Conservation (phyloP, 2,329 filamentous ascomycete species). For the Aspergillus arachidicola region DNA sequence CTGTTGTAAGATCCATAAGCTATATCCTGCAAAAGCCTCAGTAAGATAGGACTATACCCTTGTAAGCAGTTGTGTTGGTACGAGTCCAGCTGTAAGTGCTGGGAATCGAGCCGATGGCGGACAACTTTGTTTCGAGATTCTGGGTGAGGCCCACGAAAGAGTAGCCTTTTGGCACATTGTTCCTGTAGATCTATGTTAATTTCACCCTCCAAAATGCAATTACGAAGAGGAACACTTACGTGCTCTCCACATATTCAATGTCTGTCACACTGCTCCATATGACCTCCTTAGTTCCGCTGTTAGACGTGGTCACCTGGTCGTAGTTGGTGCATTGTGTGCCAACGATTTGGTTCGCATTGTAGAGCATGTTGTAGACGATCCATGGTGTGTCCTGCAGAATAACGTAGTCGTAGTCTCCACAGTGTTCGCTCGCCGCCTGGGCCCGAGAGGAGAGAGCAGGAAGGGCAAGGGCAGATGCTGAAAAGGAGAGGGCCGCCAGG, state of each 20-base stretch:
- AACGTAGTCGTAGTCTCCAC: constrained; percentile 27
- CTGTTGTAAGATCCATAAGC: background rate
- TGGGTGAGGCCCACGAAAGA: constrained; percentile 49
- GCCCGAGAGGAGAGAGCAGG: background rate
- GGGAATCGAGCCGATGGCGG: constrained; percentile 44
- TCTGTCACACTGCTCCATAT: constrained; percentile 44
- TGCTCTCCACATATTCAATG: constrained; percentile 38
- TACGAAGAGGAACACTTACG: constrained; percentile 2
- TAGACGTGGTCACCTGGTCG: constrained; percentile 30
- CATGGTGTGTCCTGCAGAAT: constrained; percentile 45
- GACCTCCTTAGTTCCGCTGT: constrained; percentile 37
- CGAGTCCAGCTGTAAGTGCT: constrained; percentile 44
- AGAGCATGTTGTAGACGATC: constrained; percentile 52
- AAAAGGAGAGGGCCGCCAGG: constrained; percentile 4
- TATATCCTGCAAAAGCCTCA: background rate
- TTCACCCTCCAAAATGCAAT: background rate
- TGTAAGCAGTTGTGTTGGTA: constrained; percentile 45
- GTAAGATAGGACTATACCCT: constrained; percentile 26
- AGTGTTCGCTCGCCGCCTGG: constrained; percentile 16
- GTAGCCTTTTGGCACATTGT: constrained; percentile 48
- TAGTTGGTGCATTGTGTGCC: constrained; percentile 47
- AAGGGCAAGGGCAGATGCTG: constrained; percentile 1
- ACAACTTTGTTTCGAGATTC: constrained; percentile 44
- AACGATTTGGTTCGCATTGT: constrained; percentile 43
- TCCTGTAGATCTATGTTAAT: constrained; percentile 22